Conservation (phyloP, 129 eudicot genomes). For the Arctium minus region DNA sequence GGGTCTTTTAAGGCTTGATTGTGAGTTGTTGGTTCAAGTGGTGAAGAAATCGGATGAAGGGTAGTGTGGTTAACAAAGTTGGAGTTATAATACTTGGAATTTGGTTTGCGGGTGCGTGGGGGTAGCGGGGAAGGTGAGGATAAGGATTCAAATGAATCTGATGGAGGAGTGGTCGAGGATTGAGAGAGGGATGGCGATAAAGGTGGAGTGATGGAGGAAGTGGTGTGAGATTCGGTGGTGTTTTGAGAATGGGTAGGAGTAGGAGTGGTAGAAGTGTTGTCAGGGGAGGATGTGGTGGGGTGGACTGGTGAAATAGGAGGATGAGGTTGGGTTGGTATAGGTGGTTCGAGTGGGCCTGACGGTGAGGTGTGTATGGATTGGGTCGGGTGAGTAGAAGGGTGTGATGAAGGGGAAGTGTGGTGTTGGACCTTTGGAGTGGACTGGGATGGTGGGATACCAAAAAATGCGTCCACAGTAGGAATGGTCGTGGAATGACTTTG, state of each 20-base stretch:
- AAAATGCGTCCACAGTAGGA: not conserved
- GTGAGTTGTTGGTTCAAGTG: constrained; percentile 2
- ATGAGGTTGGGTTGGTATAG: constrained; percentile 1
- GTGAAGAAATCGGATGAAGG: not conserved
- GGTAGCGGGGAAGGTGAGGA: not conserved
- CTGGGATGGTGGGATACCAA: too few species aligned
- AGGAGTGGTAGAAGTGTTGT: not conserved
- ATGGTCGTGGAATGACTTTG: not conserved
- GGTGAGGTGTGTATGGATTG: not conserved
- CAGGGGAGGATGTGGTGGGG: not conserved
- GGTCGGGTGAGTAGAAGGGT: not conserved
- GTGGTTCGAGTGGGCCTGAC: not conserved
- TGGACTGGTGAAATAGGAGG: not conserved
- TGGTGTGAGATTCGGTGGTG: too few species aligned
- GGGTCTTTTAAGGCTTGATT: not conserved
- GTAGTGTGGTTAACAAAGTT: constrained; percentile 7
- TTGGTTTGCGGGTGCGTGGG: not conserved
- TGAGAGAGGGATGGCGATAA: too few species aligned
- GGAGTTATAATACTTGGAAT: constrained; percentile 4
- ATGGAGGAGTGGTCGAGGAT: too few species aligned
- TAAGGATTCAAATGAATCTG: too few species aligned
- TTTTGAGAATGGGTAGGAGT: not conserved
- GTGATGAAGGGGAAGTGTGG: too few species aligned
- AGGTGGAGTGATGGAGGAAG: too few species aligned
- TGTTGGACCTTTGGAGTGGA: too few species aligned